These are phyloP conservation scores for Sarocladiaceae sp. DNA, from an alignment of 2,329 filamentous ascomycete genomes.

Conservation along the genomic window DNA sequence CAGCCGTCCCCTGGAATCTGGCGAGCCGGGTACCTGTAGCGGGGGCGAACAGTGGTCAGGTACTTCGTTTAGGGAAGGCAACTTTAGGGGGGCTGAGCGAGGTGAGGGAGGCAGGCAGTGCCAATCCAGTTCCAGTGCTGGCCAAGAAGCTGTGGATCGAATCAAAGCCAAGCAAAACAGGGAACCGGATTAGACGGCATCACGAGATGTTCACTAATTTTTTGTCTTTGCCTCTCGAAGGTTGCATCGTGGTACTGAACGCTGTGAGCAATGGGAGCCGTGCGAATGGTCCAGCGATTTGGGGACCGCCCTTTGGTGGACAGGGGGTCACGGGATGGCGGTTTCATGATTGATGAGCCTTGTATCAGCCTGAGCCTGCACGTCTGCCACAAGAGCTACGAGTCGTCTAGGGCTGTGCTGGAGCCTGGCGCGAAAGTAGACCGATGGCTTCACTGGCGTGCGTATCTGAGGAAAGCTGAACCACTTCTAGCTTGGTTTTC, in stretches of 20 bases:
- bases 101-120: background rate
- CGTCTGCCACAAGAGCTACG: background rate
- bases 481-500: too few species aligned
- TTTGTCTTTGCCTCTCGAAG: background rate
- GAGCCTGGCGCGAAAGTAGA: background rate
- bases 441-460: too few species aligned
- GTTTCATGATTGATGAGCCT: constrained; percentile 4
- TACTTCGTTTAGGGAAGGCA: too few species aligned
- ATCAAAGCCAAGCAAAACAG: background rate
- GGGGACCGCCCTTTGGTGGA: too few species aligned
- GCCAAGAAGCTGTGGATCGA: background rate
- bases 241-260: too few species aligned
- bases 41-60: background rate
- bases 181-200: background rate
- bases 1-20: constrained; percentile 5
- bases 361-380: constrained; percentile 1
- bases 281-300: too few species aligned
- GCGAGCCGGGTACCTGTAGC: background rate
- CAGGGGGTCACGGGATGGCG: constrained; percentile 2
- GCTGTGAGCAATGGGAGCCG: too few species aligned
- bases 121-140: too few species aligned
- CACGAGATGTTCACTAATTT: background rate
- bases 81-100: constrained; percentile 1
- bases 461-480: too few species aligned
- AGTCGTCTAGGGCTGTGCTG: background rate